A percentile compares a stretch with the other conserved stretches of the same genome.
These are phyloP conservation scores for Cenococcum geophilum DNA, from an alignment of 495 filamentous ascomycete genomes.

Conservation along the genomic window DNA sequence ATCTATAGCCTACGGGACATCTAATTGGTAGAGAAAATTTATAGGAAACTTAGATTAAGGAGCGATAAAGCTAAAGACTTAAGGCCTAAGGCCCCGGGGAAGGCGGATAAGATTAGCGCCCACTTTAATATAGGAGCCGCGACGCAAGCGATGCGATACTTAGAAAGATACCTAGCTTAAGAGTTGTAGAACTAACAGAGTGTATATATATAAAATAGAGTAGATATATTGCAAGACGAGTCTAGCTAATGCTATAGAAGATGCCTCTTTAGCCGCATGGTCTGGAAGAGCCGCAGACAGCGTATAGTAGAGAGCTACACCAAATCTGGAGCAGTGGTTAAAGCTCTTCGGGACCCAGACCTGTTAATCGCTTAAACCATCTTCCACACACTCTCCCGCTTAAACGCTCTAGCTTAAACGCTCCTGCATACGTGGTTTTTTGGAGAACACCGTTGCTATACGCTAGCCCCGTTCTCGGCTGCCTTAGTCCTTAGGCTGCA, in stretches of 20 bases:
- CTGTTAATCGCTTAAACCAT: background rate
- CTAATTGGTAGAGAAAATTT: background rate
- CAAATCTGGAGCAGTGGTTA: no score
- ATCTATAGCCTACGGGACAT: constrained; percentile 10
- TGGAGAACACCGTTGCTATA: no score
- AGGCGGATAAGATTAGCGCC: constrained; percentile 2
- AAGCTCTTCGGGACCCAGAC: no score
- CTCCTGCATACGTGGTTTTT: no score
- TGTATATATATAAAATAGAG: background rate
- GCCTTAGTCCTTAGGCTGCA: no score
- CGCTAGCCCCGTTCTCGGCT: no score
- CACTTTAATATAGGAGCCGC: background rate
- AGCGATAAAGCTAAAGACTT: background rate
- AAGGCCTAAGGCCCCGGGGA: background rate
- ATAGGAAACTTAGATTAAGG: background rate
- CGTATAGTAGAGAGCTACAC: no score
- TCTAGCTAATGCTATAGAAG: background rate
- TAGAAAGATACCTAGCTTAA: background rate
- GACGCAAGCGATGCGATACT: background rate
- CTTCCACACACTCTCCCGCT: no score
- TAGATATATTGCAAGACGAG: background rate
- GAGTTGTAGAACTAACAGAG: background rate
- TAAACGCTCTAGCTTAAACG: no score
- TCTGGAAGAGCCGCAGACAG: background rate
- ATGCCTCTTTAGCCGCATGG: background rate